Conservation (phyloP, 2,329 filamentous ascomycete genomes). For the Cadophora malorum region DNA sequence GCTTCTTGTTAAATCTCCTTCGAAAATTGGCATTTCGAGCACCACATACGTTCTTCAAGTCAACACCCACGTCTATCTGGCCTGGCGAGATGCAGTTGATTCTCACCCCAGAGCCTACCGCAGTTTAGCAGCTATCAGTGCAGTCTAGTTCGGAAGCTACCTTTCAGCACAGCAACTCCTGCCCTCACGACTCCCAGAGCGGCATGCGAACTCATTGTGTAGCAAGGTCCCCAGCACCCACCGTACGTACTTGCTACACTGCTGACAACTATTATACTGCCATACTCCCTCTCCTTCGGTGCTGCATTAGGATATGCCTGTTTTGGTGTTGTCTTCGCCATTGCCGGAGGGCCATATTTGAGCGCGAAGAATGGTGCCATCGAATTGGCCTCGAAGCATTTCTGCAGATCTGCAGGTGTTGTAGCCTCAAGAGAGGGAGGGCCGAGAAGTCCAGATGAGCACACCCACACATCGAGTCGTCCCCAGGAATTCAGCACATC, state of each 20-base stretch:
- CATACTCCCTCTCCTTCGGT: slow-evolving; percentile 65
- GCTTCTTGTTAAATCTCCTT: slow-evolving; percentile 12
- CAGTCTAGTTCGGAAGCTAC: slow-evolving; percentile 24
- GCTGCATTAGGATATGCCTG: slow-evolving; percentile 66
- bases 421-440: slow-evolving; percentile 63
- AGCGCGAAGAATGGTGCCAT: slow-evolving; percentile 69
- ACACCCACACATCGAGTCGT: slow-evolving; percentile 66
- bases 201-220: slow-evolving; percentile 65
- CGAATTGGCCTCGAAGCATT: slow-evolving; percentile 64
- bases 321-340: slow-evolving; percentile 62
- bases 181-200: slow-evolving; percentile 65
- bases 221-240: slow-evolving; percentile 64
- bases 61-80: slow-evolving; percentile 50
- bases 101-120: slow-evolving; percentile 57
- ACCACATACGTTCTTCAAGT: slow-evolving; percentile 51
- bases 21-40: neutral
- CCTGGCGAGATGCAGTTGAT: slow-evolving; percentile 60
- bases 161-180: slow-evolving; percentile 63
- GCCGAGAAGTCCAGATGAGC: slow-evolving; percentile 62
- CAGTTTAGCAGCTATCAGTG: neutral
- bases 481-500: slow-evolving; percentile 67
- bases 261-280: slow-evolving; percentile 66
- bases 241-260: slow-evolving; percentile 63
- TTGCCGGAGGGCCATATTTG: slow-evolving; percentile 68
- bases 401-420: slow-evolving; percentile 60